Evolutionary conservation across 441 rosid species (phyloP), one percentile per base, ranked within the genome.

Genomic region (Raphanus hybrid): DNA sequence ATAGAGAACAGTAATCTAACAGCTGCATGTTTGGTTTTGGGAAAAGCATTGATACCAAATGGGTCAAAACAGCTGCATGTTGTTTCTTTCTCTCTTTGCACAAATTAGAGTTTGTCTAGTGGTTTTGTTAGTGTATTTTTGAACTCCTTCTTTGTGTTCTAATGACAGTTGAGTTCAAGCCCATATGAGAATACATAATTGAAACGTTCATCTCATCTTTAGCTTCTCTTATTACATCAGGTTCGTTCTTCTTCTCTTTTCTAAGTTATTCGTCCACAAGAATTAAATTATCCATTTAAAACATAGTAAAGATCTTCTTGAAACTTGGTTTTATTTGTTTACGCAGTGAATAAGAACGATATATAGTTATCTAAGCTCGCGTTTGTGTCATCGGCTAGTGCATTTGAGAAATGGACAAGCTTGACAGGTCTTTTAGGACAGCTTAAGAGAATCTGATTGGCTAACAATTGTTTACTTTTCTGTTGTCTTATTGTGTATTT

Each of bases 221-320:
- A 92, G 69, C 95, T 76, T 86, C 90, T 43, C 83, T 94, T 74
- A 89, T 92, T 71, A 89, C 95, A 63, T 92, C 98, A 85, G 97
- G 97, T 57, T 43, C 12, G 75, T 57, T 61, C 14, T 27, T 64
- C 27, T 52, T 10, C 70, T 64, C 73, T 52, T 68, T n/a, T 54
- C 11, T 63, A 12, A 18, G 26, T 61, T 73, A 32, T 50, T 5
- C 50, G 26, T 64, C 20, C 45, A 73, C 8, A 45, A 26, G 54
- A 26, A 39, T 75, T 15, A 71, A 39, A 55, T 62, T 35, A n/a
- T 12, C 43, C 39, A 54, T 37, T 16, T 29, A 35, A 41, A 54
- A 12, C 4, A 73, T 35, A 2, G 2, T 32, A n/a, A 35, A 27
- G 27, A 67, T 26, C 37, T 67, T 60, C 23, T 74, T 74, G 27